phyloP scores from a whole-genome alignment of 179 eudicot genomes.

The Silene vulgaris region DNA sequence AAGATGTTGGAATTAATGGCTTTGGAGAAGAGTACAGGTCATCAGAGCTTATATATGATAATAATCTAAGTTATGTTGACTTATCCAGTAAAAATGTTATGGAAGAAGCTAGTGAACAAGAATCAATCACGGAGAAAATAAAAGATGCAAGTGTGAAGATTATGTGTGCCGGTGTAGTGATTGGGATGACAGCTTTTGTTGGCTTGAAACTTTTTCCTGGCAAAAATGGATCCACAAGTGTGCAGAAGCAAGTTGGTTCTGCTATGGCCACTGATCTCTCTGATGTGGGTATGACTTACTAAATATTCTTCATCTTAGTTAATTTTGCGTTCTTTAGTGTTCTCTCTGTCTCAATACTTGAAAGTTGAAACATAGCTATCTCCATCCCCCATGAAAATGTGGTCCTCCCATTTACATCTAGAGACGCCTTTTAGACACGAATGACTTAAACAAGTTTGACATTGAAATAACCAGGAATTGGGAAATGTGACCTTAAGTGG shows the following conservation, averaged over 20 bases:
- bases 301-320: conserved; percentile 8
- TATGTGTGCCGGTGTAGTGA: conserved; percentile 79
- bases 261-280: conserved; percentile 69
- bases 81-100: conserved; percentile 28
- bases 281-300: conserved; percentile 60
- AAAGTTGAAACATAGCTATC: neutral
- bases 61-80: conserved; percentile 25
- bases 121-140: conserved; percentile 53
- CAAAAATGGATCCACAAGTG: conserved; percentile 38
- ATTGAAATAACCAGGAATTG: neutral
- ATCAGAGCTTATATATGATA: conserved; percentile 31
- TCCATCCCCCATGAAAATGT: neutral
- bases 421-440: neutral
- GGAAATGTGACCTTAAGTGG: neutral
- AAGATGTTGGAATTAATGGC: conserved; percentile 36
- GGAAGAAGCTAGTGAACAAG: conserved; percentile 49
- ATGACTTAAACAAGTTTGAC: neutral
- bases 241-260: conserved; percentile 41
- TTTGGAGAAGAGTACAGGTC: conserved; percentile 29
- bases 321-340: neutral
- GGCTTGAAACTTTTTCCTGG: conserved; percentile 55
- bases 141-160: conserved; percentile 82
- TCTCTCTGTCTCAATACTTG: neutral
- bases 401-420: neutral
- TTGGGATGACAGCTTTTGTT: conserved; percentile 63